phyloP scores from a whole-genome alignment of 2,329 filamentous ascomycete genomes.

The Xylaria sp. region DNA sequence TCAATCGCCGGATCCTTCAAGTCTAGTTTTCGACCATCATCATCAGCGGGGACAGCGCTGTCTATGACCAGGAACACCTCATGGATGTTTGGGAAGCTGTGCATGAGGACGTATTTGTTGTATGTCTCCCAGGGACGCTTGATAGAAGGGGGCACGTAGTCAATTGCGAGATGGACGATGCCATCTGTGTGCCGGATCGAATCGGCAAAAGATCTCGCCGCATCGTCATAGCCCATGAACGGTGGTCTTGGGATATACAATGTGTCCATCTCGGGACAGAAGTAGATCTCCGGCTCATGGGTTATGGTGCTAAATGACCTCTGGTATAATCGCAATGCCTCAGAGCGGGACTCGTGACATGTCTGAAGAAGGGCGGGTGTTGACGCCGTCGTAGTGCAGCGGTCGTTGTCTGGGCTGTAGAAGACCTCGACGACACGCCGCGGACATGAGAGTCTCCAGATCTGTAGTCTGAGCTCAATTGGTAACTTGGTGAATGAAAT shows the following conservation, averaged over 20 bases:
- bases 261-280: slow-evolving; percentile 30
- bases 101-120: slow-evolving; percentile 44
- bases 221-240: slow-evolving; percentile 39
- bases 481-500: slow-evolving; percentile 35
- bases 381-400: slow-evolving; percentile 35
- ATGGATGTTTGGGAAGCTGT: slow-evolving; percentile 31
- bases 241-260: slow-evolving; percentile 38
- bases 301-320: slow-evolving; percentile 33
- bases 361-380: slow-evolving; percentile 39
- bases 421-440: slow-evolving; percentile 37
- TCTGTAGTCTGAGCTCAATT: slow-evolving; percentile 37
- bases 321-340: slow-evolving; percentile 37
- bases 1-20: slow-evolving; percentile 25
- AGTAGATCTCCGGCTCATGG: slow-evolving; percentile 31
- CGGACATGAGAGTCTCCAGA: slow-evolving; percentile 37
- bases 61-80: slow-evolving; percentile 37
- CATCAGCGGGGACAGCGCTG: slow-evolving; percentile 10
- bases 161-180: slow-evolving; percentile 39
- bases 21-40: slow-evolving; percentile 20
- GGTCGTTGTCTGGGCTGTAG: slow-evolving; percentile 35
- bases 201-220: slow-evolving; percentile 37
- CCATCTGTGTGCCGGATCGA: slow-evolving; percentile 34
- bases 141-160: slow-evolving; percentile 40
- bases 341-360: slow-evolving; percentile 39
- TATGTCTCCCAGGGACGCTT: slow-evolving; percentile 47